Evolutionary conservation across 352 stramenopile genomes (phyloP), one percentile per base, ranked within the genome.

Genomic region (Phytophthora cryptogea): DNA sequence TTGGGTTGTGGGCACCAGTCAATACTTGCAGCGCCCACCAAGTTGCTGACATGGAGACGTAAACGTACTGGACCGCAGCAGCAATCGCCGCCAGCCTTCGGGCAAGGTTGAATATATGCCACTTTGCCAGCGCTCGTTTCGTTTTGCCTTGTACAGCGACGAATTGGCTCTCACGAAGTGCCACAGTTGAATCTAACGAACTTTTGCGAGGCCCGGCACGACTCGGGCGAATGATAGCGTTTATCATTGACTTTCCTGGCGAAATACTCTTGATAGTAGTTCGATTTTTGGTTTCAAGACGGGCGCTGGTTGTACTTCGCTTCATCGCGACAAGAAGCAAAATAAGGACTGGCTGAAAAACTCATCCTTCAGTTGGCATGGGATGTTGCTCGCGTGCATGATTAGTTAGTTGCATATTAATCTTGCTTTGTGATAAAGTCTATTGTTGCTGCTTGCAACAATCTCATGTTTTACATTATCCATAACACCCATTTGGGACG

Each of bases 11-110:
- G 0, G 47, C 59, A 7, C 52, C 62, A 1, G 30, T 54, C 8
- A 78, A 23, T 23, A 79, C 49, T 0, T 59, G 9, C 11, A 77
- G 27, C 0, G 68, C 61, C 39, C 47, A 59, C 37, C 40, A 70
- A 9, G 58, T 56, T 13, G 71, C 74, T 16, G 54, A 43, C 33
- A 74, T 44, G 8, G 59, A 77, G 4, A 75, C 35, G 9, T 54
- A 52, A 10, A 68, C 51, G 44, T 80, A 83, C 16, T 70, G 61
- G 5, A 76, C 48, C 33, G 65, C 68, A 7, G 72, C 72, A 9
- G 60, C 68, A 35, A 77, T 60, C 5, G 55, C 55, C 3, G 65
- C 49, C 11, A 77, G 46, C 26, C 65, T 56, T 30, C 65, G 59
- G 8, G 50, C 3, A 26, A 76, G 26, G 28, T 66, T 66, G 41